Conservation (phyloP, 345 rosid genomes). For the Hypericum perforatum region DNA sequence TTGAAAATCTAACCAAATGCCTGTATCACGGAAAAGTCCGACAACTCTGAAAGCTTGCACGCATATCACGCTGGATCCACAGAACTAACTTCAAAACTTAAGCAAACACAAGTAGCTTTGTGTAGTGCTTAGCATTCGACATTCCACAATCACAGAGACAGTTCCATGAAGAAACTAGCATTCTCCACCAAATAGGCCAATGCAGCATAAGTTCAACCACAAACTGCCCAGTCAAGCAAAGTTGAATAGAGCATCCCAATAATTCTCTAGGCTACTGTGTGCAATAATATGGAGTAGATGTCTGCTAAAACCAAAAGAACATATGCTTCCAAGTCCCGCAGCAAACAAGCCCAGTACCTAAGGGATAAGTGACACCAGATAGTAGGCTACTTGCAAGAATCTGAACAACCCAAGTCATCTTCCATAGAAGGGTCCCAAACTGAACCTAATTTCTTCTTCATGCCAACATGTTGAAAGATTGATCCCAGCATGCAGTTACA, state of each 20-base stretch:
- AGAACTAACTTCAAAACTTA: slow-evolving; percentile 18
- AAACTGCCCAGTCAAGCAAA: slow-evolving; percentile 5
- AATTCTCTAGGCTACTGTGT: slow-evolving; percentile 10
- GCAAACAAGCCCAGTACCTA: slow-evolving; percentile 9
- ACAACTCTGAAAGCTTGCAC: too few species aligned
- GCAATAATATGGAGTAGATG: slow-evolving; percentile 9
- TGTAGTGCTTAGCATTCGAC: slow-evolving; percentile 10
- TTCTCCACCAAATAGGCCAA: slow-evolving; percentile 16
- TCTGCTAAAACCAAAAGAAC: slow-evolving; percentile 11
- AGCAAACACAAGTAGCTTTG: slow-evolving; percentile 4
- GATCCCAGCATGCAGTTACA: slow-evolving; percentile 7
- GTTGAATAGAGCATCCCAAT: slow-evolving; percentile 9
- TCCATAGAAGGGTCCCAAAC: slow-evolving; percentile 10
- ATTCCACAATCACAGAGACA: slow-evolving; percentile 14
- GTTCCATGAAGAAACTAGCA: slow-evolving; percentile 14
- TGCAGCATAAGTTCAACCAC: slow-evolving; percentile 14
- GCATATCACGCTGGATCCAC: slow-evolving; percentile 7
- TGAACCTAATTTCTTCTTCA: slow-evolving; percentile 17
- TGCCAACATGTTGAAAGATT: slow-evolving; percentile 2
- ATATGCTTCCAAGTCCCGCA: slow-evolving; percentile 9
- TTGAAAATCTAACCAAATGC: too few species aligned
- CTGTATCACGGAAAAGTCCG: too few species aligned
- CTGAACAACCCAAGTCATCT: slow-evolving; percentile 10
- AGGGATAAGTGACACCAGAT: slow-evolving; percentile 9
- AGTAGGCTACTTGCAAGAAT: slow-evolving; percentile 11